phyloP scores from a whole-genome alignment of 208 protist genomes.

The Zelonia costaricensis region DNA sequence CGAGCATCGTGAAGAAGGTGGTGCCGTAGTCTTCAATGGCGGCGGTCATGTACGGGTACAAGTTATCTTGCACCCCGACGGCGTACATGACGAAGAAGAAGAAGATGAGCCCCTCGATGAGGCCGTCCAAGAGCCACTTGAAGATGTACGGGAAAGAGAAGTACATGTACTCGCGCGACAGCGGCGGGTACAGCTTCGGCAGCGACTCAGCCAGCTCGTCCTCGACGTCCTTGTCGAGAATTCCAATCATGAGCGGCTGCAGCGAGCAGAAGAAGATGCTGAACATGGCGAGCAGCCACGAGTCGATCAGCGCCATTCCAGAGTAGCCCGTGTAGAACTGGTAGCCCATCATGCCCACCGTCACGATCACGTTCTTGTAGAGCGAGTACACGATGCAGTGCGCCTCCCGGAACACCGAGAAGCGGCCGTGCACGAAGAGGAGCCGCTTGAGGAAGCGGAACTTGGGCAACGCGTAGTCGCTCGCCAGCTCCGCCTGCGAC shows the following conservation, averaged over 20 bases:
- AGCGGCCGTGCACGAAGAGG: conserved; percentile 94
- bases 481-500: conserved; percentile 91
- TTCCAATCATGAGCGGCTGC: conserved; percentile 77
- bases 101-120: conserved; percentile 54
- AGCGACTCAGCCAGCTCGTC: conserved; percentile 80
- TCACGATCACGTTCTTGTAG: conserved; percentile 96
- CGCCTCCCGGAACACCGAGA: conserved; percentile 87
- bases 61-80: conserved; percentile 39
- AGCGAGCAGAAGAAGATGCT: conserved; percentile 83
- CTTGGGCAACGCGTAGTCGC: conserved; percentile 93
- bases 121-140: conserved; percentile 66
- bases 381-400: conserved; percentile 93
- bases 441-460: conserved; percentile 91
- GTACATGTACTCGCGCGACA: conserved; percentile 73
- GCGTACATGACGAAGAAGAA: conserved; percentile 62
- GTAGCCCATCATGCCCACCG: conserved; percentile 81
- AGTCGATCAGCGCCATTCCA: conserved; percentile 81
- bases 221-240: conserved; percentile 88
- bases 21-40: conserved; percentile 70
- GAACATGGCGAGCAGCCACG: conserved; percentile 83
- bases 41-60: conserved; percentile 42
- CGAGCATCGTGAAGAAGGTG: conserved; percentile 72
- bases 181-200: conserved; percentile 62
- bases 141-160: conserved; percentile 62
- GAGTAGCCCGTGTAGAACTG: conserved; percentile 84